A percentile compares a stretch with the other conserved stretches of the same genome.
These are phyloP conservation scores for Galerina marginata DNA, from an alignment of 768 basidiomycete species.

Conservation along the genomic window DNA sequence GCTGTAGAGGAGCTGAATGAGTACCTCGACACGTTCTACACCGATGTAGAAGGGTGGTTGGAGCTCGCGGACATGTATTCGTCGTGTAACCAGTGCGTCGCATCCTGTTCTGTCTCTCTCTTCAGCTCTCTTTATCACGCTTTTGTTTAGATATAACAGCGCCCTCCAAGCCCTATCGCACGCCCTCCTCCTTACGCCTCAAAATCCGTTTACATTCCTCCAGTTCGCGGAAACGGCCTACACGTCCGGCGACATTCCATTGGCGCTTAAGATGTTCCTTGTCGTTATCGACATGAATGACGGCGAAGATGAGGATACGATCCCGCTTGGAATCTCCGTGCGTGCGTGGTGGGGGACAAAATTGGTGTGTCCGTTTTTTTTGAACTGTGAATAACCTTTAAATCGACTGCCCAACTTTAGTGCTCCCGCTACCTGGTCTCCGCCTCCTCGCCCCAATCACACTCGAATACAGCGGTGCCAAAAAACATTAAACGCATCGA, in stretches of 20 bases:
- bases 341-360: conserved; percentile 88
- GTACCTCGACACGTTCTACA: conserved; percentile 87
- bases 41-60: conserved; percentile 87
- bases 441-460: conserved; percentile 49
- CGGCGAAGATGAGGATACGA: conserved; percentile 49
- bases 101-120: background rate
- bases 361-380: conserved; percentile 53
- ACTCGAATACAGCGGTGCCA: conserved; percentile 64
- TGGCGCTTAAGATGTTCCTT: conserved; percentile 82
- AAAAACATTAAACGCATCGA: conserved; percentile 64
- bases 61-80: conserved; percentile 85
- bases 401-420: conserved; percentile 36
- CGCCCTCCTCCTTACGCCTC: conserved; percentile 79
- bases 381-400: background rate
- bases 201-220: conserved; percentile 86
- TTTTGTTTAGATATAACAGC: conserved; percentile 61
- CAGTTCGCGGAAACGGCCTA: conserved; percentile 90
- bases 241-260: conserved; percentile 72
- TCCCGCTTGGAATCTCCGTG: conserved; percentile 60
- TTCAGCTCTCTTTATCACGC: background rate
- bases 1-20: conserved; percentile 74
- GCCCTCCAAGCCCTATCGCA: conserved; percentile 83
- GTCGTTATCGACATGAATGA: conserved; percentile 81
- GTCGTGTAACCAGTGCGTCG: conserved; percentile 71
- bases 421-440: conserved; percentile 62